A percentile compares a stretch with the other conserved stretches of the same genome.
Evolutionary conservation across 192 early-diverging fungal species (phyloP).

Genomic region (Paraglomus brasilianum): DNA sequence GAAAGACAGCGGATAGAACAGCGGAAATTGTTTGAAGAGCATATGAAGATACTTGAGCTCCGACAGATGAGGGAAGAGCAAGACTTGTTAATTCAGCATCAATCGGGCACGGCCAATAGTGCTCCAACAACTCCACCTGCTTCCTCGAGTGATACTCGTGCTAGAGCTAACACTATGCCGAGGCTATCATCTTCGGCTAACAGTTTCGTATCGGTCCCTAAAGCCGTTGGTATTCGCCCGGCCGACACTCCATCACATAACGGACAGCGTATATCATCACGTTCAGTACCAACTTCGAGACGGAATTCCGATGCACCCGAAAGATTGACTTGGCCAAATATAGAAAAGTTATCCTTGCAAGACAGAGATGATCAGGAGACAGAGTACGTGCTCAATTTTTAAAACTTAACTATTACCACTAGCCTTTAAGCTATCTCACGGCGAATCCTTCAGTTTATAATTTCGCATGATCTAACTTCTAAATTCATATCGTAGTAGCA

Average conservation of each 20-base stretch:
- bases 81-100: constrained; percentile 41
- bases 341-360: constrained; percentile 38
- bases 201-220: constrained; percentile 18
- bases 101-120: constrained; percentile 4
- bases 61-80: constrained; percentile 48
- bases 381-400: constrained; percentile 30
- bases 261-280: constrained; percentile 29
- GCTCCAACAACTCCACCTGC: constrained; percentile 21
- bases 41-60: constrained; percentile 50
- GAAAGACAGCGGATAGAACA: constrained; percentile 45
- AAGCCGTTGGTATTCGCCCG: constrained; percentile 23
- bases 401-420: not conserved
- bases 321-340: constrained; percentile 35
- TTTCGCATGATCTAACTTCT: constrained; percentile 1
- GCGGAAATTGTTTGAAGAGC: constrained; percentile 45
- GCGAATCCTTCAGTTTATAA: not conserved
- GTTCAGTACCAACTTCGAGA: constrained; percentile 66
- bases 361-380: constrained; percentile 40
- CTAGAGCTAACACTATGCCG: constrained; percentile 34
- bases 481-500: constrained; percentile 5
- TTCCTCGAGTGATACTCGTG: constrained; percentile 28
- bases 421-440: constrained; percentile 2
- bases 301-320: constrained; percentile 67
- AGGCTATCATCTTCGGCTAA: constrained; percentile 34
- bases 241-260: constrained; percentile 26